Conservation (phyloP, 116 monocot genomes). For the Cymodocea nodosa region DNA sequence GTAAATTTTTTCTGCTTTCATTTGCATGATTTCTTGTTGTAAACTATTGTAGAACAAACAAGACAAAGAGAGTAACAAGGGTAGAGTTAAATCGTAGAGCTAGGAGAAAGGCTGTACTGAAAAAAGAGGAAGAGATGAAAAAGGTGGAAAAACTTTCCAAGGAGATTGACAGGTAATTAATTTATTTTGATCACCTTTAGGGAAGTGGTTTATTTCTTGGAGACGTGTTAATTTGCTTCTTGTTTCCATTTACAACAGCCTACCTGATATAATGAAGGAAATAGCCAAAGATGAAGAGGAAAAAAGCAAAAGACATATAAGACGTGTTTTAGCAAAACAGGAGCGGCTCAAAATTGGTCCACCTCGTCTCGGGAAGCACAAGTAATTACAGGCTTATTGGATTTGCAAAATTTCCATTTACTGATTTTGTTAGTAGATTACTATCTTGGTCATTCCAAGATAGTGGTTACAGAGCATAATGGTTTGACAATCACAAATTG, state of each 20-base stretch:
- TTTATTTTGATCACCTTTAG: not conserved
- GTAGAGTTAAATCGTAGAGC: conserved; percentile 66
- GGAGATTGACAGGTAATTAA: conserved; percentile 70
- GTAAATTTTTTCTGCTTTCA: not conserved
- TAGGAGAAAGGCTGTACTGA: conserved; percentile 48
- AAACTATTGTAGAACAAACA: conserved; percentile 12
- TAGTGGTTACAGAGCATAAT: no score
- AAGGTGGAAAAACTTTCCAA: conserved; percentile 37
- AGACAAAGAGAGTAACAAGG: conserved; percentile 67
- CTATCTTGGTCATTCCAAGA: not conserved
- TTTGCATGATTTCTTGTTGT: not conserved
- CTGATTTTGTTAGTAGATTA: not conserved
- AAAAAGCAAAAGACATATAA: conserved; percentile 47
- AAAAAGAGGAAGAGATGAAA: conserved; percentile 54
- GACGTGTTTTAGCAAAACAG: conserved; percentile 53
- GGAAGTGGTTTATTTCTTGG: not conserved
- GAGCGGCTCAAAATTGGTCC: conserved; percentile 65
- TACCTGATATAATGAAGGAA: conserved; percentile 67
- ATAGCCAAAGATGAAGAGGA: conserved; percentile 81
- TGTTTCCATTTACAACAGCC: conserved; percentile 21
- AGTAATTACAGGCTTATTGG: conserved; percentile 33
- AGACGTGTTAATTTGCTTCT: not conserved
- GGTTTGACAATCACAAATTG: no score
- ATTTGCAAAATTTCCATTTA: not conserved
- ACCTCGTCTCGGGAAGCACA: conserved; percentile 84